Base-by-base conservation (phyloP, 2,329 filamentous ascomycete species). In the Daldinia sp. region DNA sequence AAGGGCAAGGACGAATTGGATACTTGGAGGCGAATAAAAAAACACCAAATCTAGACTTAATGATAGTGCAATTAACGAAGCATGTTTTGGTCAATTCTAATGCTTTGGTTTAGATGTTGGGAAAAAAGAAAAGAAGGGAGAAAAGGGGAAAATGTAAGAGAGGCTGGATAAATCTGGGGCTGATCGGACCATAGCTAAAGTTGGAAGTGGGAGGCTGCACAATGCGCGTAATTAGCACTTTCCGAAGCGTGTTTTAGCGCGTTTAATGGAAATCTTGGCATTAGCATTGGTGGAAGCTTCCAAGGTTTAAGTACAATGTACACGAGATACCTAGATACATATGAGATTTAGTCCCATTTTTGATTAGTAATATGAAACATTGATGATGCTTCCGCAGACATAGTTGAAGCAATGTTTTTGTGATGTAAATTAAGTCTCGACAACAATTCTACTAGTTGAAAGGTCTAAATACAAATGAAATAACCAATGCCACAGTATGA, bases 241-340 rank as follows among this genome's bases (percentile, higher is more conserved):
- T 25, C 53, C 27, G 9, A 37, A 55, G 29, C 65, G 62, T 55
- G 58, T 65, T 61, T 65, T 63, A 30, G 60, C 64, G 64, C 64
- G 64, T 67, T 49, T 43, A 56, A 30, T 50, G 10, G 39, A 51
- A 23, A 51, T 48, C 55, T 55, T 52, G 50, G 37, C 45, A 3
- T 35, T 55, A 32, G 29, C 29, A 6, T 11, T 32, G 29, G 29
- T 32, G 29, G 29, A 32, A 30, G 13, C 25, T 21, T 48, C 29
- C 29, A 32, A 29, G 9, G 2, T 48, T 29, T 4, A 48, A 19
- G 45, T 64, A 64, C 34, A 21, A 48, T 13, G 54, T 62, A 62
- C 50, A 39, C n/a, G n/a, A n/a, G n/a, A n/a, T 13, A 43, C 3
- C 25, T 25, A 57, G 29, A 21, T 19, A 37, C 25, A 19, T 48